phyloP scores from a whole-genome alignment of 768 basidiomycete genomes.

The Psilocybe cyanescens region DNA sequence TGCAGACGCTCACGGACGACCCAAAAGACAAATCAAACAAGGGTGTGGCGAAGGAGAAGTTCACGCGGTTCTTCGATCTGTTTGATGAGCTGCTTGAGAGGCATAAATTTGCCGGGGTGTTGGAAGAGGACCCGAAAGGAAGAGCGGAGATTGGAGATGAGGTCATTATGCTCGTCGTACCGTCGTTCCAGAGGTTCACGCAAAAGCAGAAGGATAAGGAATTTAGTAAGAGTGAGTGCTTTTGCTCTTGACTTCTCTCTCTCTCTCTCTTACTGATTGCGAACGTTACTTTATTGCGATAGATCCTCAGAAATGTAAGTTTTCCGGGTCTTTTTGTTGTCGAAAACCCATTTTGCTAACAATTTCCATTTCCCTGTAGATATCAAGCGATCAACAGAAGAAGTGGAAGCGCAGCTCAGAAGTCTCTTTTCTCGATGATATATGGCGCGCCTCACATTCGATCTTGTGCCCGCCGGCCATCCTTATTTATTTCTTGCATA shows the following conservation, averaged over 20 bases:
- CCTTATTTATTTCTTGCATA: neutral
- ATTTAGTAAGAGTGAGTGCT: constrained; percentile 76
- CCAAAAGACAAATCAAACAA: constrained; percentile 62
- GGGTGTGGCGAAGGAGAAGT: constrained; percentile 78
- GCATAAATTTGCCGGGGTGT: constrained; percentile 67
- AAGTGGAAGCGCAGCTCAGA: constrained; percentile 72
- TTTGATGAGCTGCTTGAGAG: constrained; percentile 81
- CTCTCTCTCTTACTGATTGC: constrained; percentile 7
- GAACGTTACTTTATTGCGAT: neutral
- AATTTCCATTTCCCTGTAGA: constrained; percentile 43
- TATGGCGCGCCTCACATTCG: neutral
- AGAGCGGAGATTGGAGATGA: constrained; percentile 69
- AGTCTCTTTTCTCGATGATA: constrained; percentile 49
- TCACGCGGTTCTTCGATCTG: constrained; percentile 79
- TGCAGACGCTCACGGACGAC: constrained; percentile 68
- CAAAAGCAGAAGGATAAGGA: constrained; percentile 81
- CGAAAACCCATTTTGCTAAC: neutral
- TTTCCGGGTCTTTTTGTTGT: neutral
- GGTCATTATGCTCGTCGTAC: constrained; percentile 76
- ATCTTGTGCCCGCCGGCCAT: neutral
- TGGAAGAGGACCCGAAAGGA: constrained; percentile 71
- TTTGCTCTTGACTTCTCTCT: constrained; percentile 1
- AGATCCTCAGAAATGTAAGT: constrained; percentile 78
- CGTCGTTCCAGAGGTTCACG: constrained; percentile 72
- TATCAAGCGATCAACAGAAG: constrained; percentile 77